These are phyloP conservation scores for Globisporangium paroecandrum DNA, from an alignment of 352 stramenopile genomes.

Conservation along the genomic window DNA sequence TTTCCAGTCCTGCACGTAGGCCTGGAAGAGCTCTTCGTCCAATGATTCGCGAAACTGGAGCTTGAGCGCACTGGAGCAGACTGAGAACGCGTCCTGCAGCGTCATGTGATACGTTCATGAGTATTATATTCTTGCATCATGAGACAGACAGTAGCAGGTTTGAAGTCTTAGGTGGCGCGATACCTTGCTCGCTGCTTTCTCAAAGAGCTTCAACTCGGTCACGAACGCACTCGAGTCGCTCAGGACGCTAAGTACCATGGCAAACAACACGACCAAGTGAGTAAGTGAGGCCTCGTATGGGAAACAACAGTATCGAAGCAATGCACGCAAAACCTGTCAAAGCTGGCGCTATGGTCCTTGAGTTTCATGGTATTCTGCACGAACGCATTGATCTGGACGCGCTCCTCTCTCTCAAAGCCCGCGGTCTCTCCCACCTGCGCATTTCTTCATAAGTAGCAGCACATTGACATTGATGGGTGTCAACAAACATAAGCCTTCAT, in stretches of 20 bases:
- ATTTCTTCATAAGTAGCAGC: slow-evolving; percentile 23
- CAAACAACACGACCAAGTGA: not conserved
- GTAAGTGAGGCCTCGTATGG: not conserved
- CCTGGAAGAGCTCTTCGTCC: slow-evolving; percentile 57
- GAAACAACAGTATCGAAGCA: not conserved
- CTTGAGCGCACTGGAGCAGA: slow-evolving; percentile 54
- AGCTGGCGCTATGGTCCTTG: slow-evolving; percentile 23
- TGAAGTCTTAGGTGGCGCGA: not conserved
- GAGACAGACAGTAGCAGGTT: not conserved
- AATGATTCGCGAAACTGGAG: slow-evolving; percentile 49
- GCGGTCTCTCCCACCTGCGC: slow-evolving; percentile 28
- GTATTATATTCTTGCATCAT: not conserved
- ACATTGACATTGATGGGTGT: not conserved
- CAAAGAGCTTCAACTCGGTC: slow-evolving; percentile 39
- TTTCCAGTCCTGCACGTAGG: slow-evolving; percentile 49
- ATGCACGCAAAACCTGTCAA: slow-evolving; percentile 26
- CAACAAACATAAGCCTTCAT: too few species aligned
- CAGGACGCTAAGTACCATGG: slow-evolving; percentile 25
- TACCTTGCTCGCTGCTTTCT: slow-evolving; percentile 47
- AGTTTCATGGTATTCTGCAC: slow-evolving; percentile 28
- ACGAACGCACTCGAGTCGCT: slow-evolving; percentile 29
- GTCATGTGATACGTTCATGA: not conserved
- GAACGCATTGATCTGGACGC: slow-evolving; percentile 31
- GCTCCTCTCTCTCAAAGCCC: slow-evolving; percentile 25
- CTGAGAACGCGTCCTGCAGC: slow-evolving; percentile 46